A percentile compares a stretch with the other conserved stretches of the same genome.
Evolutionary conservation across 2,329 filamentous ascomycete species (phyloP).

Genomic region (Ophiostoma ulmi): DNA sequence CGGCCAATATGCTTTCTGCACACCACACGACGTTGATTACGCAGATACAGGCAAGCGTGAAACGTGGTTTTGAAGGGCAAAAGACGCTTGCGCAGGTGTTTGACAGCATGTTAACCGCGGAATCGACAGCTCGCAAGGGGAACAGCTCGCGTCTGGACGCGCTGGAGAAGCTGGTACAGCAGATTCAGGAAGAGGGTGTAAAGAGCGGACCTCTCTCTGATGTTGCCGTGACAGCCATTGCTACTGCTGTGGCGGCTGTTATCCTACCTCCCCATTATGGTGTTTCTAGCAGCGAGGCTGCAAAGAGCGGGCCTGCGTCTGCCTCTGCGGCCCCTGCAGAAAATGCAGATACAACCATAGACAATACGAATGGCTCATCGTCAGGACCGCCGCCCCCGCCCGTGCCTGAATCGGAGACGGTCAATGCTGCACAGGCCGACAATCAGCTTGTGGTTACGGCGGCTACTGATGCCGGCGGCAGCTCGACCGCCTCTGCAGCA

Average conservation of each 20-base stretch:
- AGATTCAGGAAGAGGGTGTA: background rate
- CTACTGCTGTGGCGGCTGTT: background rate
- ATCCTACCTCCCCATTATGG: background rate
- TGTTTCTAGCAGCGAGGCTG: background rate
- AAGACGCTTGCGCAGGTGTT: slow-evolving; percentile 12
- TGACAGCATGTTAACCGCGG: slow-evolving; percentile 16
- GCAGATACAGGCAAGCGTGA: background rate
- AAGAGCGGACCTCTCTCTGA: background rate
- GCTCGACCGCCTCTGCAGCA: background rate
- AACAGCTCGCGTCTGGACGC: slow-evolving; percentile 13
- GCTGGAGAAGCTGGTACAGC: slow-evolving; percentile 16
- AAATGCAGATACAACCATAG: background rate
- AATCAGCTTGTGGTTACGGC: background rate
- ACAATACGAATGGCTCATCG: background rate
- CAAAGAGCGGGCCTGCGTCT: background rate
- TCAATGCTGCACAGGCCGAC: background rate
- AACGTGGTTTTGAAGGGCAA: slow-evolving; percentile 7
- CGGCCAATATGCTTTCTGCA: background rate
- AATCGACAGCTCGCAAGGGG: background rate
- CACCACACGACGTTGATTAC: slow-evolving; percentile 1
- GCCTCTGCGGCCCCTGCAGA: background rate
- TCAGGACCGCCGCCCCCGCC: background rate
- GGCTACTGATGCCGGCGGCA: background rate
- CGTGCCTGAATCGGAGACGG: background rate
- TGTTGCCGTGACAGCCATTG: background rate